Base-by-base conservation (phyloP, 805 yeast species). In the Teunomyces barrocoloradensis region DNA sequence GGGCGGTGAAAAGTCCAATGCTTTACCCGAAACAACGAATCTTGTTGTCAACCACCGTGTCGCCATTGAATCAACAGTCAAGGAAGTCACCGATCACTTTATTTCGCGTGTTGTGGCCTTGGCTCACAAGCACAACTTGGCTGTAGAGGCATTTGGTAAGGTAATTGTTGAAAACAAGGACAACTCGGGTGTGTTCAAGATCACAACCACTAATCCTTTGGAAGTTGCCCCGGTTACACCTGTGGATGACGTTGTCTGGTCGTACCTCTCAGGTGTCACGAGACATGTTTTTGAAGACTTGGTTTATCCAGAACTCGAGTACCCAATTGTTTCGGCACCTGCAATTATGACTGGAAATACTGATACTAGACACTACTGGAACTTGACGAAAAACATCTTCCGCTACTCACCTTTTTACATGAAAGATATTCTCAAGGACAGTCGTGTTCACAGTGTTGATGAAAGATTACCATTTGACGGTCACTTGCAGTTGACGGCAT, bases 241-340 rank as follows among this genome's bases (percentile, higher is more conserved):
- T 6, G 43, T 51, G 20, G 54, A 51, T 4, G 58, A 52, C 38
- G 46, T 45, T 3, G 48, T 55, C 9, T 60, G 61, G 63, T 29
- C 47, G 21, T 55, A 68, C 27, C 73, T 86, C 46, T 77, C 85
- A 0, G 92, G 92, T 10, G 74, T 84, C 13, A 69, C 83, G 32
- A 77, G 84, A 52, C 77, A 80, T 49, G 75, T 86, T 42, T 80
- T 79, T 57, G 88, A 84, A 61, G 84, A 83, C 34, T 59, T 75
- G 48, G 71, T 72, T 4, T 69, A 70, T 53, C 59, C 68, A 4
- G 61, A 64, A n/a, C 42, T 55, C 42, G 51, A 48, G n/a, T 57
- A 61, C 27, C 69, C 70, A 2, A 46, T 71, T 21, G 56, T 69
- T n/a, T 54, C 63, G 21, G 63, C 83, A 0, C 84, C 86, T 13